Percentiles rank a stretch among this genome's conserved stretches.
These are phyloP conservation scores for Hypoxylon sp. DNA, from an alignment of 2,329 filamentous ascomycete species.

Conservation along the genomic window DNA sequence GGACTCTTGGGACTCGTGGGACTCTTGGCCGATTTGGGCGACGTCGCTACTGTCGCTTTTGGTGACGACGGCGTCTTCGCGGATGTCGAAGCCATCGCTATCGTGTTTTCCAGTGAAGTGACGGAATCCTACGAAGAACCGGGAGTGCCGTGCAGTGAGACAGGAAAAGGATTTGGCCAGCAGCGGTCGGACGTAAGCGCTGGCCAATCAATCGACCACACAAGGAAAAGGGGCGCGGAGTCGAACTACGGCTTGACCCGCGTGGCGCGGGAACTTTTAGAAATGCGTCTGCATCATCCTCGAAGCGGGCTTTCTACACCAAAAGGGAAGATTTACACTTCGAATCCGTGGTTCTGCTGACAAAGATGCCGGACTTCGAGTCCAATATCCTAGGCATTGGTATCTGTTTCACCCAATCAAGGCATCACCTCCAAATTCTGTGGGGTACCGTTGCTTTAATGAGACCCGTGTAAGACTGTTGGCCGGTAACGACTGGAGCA, in stretches of 20 bases:
- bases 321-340: slow-evolving; percentile 3
- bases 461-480: slow-evolving; percentile 12
- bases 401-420: slow-evolving; percentile 27
- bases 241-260: slow-evolving; percentile 24
- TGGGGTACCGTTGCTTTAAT: slow-evolving; percentile 22
- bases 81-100: slow-evolving; percentile 24
- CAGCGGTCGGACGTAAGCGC: slow-evolving; percentile 16
- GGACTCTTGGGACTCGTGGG: not conserved
- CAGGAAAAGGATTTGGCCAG: slow-evolving; percentile 13
- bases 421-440: not conserved
- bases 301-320: not conserved
- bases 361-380: slow-evolving; percentile 19
- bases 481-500: slow-evolving; percentile 16
- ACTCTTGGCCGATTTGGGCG: slow-evolving; percentile 7
- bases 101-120: slow-evolving; percentile 4
- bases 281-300: slow-evolving; percentile 10
- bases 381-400: slow-evolving; percentile 21
- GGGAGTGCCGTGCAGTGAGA: slow-evolving; percentile 8
- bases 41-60: slow-evolving; percentile 17
- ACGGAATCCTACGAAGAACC: slow-evolving; percentile 18
- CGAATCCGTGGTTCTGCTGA: slow-evolving; percentile 15
- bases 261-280: slow-evolving; percentile 21
- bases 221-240: slow-evolving; percentile 20
- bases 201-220: slow-evolving; percentile 12
- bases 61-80: slow-evolving; percentile 24